These are phyloP conservation scores for Nakazawaea sp. DNA, from an alignment of 805 yeast species.

Conservation along the genomic window DNA sequence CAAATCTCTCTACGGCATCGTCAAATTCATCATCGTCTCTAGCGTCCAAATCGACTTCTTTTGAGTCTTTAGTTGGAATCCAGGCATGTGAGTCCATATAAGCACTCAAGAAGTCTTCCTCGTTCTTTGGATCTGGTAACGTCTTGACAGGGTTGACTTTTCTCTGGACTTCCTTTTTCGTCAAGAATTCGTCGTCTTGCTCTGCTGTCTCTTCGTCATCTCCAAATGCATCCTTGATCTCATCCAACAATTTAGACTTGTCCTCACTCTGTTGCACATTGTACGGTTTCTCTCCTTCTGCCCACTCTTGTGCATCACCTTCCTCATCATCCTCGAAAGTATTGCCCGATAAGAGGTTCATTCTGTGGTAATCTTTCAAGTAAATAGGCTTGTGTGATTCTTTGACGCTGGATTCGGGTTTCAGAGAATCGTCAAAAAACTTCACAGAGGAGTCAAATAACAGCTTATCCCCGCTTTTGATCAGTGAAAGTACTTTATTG, in stretches of 20 bases:
- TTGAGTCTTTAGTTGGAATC: constrained; percentile 71
- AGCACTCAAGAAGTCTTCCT: constrained; percentile 64
- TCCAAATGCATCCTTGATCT: constrained; percentile 64
- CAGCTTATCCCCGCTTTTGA: constrained; percentile 58
- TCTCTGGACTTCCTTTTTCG: constrained; percentile 43
- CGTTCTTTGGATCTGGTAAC: constrained; percentile 69
- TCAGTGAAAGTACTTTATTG: constrained; percentile 60
- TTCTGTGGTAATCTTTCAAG: constrained; percentile 88
- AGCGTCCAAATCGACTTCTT: constrained; percentile 41
- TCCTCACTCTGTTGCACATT: constrained; percentile 73
- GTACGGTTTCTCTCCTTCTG: constrained; percentile 59
- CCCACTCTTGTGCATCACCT: constrained; percentile 36
- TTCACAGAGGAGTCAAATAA: constrained; percentile 61
- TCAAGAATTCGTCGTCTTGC: constrained; percentile 43
- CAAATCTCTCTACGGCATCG: constrained; percentile 85
- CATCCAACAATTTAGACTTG: constrained; percentile 62
- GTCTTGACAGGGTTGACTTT: constrained; percentile 14
- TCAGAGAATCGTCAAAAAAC: constrained; percentile 63
- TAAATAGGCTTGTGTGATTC: constrained; percentile 65
- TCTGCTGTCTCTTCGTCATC: constrained; percentile 37
- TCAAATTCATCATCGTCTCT: constrained; percentile 83
- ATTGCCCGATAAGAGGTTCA: constrained; percentile 66
- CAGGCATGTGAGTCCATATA: constrained; percentile 79
- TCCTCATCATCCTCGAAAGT: constrained; percentile 50
- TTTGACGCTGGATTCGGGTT: constrained; percentile 18